Evolutionary conservation across 2,329 filamentous ascomycete genomes (phyloP).

Genomic region (Trichoderma endophyticum): DNA sequence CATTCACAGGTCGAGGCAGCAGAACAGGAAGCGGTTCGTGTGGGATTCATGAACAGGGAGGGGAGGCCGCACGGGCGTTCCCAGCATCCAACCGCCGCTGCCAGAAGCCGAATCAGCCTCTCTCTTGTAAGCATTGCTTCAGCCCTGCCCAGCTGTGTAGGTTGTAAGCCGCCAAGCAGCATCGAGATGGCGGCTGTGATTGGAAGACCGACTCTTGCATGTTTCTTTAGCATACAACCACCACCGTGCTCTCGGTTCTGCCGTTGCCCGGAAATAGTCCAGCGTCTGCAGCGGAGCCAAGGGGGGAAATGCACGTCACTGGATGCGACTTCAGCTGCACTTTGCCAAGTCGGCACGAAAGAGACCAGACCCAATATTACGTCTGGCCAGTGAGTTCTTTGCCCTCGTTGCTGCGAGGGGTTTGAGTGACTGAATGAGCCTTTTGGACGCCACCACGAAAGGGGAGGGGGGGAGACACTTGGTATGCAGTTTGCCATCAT

Average conservation of each 20-base stretch:
- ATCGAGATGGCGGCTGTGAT: neutral
- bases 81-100: neutral
- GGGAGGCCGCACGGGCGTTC: neutral
- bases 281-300: constrained; percentile 4
- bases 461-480: neutral
- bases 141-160: constrained; percentile 3
- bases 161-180: neutral
- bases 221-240: neutral
- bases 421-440: neutral
- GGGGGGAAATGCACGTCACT: constrained; percentile 2
- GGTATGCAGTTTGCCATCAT: neutral
- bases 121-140: neutral
- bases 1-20: neutral
- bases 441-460: neutral
- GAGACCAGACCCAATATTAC: neutral
- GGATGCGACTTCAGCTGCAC: constrained; percentile 3
- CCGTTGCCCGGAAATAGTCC: constrained; percentile 3
- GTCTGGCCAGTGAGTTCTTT: neutral
- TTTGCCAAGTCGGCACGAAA: neutral
- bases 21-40: neutral
- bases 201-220: neutral
- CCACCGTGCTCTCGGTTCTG: constrained; percentile 3
- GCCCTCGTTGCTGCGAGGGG: neutral
- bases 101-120: neutral
- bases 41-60: neutral